These are phyloP conservation scores for Thuja plicata DNA, from an alignment of 83 land plant species.

Conservation along the genomic window DNA sequence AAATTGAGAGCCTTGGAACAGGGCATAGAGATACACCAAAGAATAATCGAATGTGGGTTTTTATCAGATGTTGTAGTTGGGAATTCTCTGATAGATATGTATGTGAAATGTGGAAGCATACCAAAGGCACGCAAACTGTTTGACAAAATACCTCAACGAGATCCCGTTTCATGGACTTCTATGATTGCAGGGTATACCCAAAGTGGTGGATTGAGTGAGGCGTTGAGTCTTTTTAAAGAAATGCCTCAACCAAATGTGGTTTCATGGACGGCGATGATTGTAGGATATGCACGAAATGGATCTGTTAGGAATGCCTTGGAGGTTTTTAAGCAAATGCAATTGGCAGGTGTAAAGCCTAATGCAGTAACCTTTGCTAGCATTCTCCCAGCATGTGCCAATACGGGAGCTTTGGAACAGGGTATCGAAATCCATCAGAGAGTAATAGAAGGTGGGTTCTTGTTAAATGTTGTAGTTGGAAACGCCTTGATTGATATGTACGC, in stretches of 20 bases:
- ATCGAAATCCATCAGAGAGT: not conserved
- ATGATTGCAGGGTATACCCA: not conserved
- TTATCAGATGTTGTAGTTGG: not conserved
- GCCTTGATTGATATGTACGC: not conserved
- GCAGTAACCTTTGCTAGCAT: too few species aligned
- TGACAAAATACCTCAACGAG: not conserved
- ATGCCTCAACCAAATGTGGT: not conserved
- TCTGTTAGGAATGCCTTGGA: too few species aligned
- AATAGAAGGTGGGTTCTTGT: not conserved
- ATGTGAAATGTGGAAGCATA: not conserved
- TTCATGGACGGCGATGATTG: not conserved
- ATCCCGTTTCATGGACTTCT: not conserved
- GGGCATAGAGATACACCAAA: not conserved
- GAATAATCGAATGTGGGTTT: not conserved
- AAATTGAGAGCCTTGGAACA: not conserved
- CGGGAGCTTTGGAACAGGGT: too few species aligned
- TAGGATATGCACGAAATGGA: not conserved
- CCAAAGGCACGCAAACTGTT: not conserved
- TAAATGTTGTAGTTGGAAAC: not conserved
- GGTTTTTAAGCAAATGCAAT: too few species aligned
- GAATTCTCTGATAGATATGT: not conserved
- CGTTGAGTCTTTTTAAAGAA: not conserved
- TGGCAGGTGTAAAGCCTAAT: too few species aligned
- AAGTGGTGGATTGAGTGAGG: not conserved
- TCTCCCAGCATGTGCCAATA: too few species aligned